A percentile compares a stretch with the other conserved stretches of the same genome.
phyloP scores from a whole-genome alignment of 257 asterid genomes.

The Lycium ferocissimum region DNA sequence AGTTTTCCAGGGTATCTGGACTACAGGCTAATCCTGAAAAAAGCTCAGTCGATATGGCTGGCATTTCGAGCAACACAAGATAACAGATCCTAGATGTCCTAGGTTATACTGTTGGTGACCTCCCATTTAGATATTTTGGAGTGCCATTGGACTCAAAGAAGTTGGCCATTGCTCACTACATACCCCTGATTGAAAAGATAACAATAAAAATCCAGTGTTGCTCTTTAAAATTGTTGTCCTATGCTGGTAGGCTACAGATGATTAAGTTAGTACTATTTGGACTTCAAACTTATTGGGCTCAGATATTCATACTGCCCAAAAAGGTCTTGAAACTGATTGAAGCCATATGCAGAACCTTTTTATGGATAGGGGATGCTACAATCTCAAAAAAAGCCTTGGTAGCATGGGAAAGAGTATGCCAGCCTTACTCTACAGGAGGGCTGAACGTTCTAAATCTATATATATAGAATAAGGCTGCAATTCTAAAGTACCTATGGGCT shows the following conservation, averaged over 20 bases:
- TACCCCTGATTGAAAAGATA: no score
- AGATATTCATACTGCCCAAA: background rate
- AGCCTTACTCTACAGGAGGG: background rate
- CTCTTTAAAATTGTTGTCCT: background rate
- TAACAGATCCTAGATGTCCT: background rate
- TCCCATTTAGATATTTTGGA: background rate
- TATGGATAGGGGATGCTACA: background rate
- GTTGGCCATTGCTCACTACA: no score
- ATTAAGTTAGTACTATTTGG: background rate
- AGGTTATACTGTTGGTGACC: background rate
- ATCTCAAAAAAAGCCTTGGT: background rate
- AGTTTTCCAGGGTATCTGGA: background rate
- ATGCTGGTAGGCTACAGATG: background rate
- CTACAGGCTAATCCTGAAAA: background rate
- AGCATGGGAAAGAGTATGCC: background rate
- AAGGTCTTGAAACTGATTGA: background rate
- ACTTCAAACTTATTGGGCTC: background rate
- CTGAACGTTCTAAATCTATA: background rate
- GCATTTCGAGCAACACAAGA: background rate
- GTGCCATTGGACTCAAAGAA: background rate
- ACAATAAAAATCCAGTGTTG: background rate
- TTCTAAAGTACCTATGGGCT: no score
- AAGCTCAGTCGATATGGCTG: background rate
- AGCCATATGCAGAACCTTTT: background rate
- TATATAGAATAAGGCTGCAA: background rate